These are phyloP conservation scores for Conticribra weissflogii DNA, from an alignment of 108 stramenopile species.

Conservation along the genomic window DNA sequence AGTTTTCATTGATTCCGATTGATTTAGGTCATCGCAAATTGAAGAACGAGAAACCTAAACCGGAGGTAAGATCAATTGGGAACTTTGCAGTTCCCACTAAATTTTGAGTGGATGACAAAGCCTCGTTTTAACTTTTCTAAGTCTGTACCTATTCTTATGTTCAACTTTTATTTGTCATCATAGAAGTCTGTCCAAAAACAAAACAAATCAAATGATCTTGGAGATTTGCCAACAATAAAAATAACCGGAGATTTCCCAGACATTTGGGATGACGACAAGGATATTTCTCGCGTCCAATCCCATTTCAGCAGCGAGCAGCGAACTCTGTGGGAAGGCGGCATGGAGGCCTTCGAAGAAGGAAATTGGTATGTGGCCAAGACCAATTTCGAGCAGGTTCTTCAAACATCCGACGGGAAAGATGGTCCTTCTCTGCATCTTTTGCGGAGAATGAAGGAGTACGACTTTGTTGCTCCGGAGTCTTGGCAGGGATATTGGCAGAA, in stretches of 20 bases:
- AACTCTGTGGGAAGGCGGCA: slow-evolving; percentile 31
- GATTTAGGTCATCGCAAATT: too few species aligned
- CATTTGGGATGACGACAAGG: slow-evolving; percentile 50
- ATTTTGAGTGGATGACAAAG: too few species aligned
- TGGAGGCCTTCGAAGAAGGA: slow-evolving; percentile 41
- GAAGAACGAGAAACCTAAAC: too few species aligned
- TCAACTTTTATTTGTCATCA: background rate
- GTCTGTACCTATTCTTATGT: background rate
- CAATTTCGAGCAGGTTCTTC: slow-evolving; percentile 39
- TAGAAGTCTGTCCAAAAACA: background rate
- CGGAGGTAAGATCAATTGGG: too few species aligned
- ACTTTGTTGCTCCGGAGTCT: slow-evolving; percentile 29
- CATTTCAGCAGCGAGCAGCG: slow-evolving; percentile 43
- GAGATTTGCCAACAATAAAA: slow-evolving; percentile 46
- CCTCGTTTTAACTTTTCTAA: too few species aligned
- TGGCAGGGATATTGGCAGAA: slow-evolving; percentile 46
- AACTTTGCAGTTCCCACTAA: too few species aligned
- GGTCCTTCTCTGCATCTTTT: slow-evolving; percentile 45
- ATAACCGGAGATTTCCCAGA: slow-evolving; percentile 30
- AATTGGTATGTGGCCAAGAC: slow-evolving; percentile 39
- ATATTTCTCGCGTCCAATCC: slow-evolving; percentile 30
- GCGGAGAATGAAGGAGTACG: slow-evolving; percentile 30
- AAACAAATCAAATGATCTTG: slow-evolving; percentile 21
- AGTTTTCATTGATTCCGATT: too few species aligned
- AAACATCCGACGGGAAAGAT: slow-evolving; percentile 44